Conservation (phyloP, 345 rosid genomes). For the Abelmoschus esculentus region DNA sequence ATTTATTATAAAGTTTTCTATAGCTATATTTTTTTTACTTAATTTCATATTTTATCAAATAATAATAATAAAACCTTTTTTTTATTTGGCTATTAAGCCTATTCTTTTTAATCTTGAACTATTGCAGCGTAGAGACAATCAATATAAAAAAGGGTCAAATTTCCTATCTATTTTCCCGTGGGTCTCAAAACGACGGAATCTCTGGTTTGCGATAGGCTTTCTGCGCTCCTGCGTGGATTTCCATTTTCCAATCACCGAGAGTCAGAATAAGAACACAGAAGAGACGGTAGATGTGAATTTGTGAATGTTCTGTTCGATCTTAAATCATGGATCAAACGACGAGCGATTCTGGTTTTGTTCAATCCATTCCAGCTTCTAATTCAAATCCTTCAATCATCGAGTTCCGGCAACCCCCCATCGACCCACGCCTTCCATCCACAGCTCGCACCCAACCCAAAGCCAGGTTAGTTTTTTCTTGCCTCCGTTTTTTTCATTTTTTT, state of each 20-base stretch:
- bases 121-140: no score
- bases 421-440: constrained; percentile 11
- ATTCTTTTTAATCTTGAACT: no score
- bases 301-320: neutral
- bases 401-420: constrained; percentile 24
- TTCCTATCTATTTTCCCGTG: neutral
- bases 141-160: neutral
- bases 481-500: neutral
- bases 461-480: constrained; percentile 12
- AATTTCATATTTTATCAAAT: no score
- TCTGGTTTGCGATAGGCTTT: neutral
- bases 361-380: constrained; percentile 13
- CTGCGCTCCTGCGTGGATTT: neutral
- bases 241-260: neutral
- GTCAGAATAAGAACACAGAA: no score
- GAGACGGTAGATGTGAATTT: neutral
- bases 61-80: no score
- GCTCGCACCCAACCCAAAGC: constrained; percentile 16
- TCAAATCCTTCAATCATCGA: constrained; percentile 19
- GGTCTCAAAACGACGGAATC: constrained; percentile 2
- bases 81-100: no score
- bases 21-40: no score
- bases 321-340: constrained; percentile 14
- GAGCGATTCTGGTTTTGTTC: constrained; percentile 14
- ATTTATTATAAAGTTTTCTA: no score